These are phyloP conservation scores for Stemphylium vesicarium DNA, from an alignment of 2,329 filamentous ascomycete species.

Conservation along the genomic window DNA sequence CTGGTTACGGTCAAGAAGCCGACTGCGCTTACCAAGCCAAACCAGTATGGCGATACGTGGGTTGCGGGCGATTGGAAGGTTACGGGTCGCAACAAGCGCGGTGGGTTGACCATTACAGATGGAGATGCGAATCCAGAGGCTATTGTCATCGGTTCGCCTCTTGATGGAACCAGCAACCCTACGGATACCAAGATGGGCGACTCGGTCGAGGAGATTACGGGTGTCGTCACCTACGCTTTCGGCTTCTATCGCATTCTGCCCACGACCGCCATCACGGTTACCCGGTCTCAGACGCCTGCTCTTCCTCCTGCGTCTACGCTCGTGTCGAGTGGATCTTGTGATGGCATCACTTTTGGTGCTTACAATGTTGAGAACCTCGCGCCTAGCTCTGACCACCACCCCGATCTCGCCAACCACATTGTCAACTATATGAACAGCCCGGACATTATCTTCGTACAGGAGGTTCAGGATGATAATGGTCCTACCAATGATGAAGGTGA, in stretches of 20 bases:
- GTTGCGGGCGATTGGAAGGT: conserved; percentile 69
- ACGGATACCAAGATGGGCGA: conserved; percentile 69
- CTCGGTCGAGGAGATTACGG: conserved; percentile 68
- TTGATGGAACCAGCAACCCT: conserved; percentile 69
- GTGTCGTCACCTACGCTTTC: conserved; percentile 69
- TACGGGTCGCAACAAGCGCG: conserved; percentile 67
- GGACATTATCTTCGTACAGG: conserved; percentile 72
- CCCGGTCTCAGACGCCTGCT: conserved; percentile 53
- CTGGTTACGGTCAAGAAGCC: conserved; percentile 68
- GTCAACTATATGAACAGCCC: conserved; percentile 68
- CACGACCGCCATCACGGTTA: conserved; percentile 61
- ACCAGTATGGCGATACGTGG: conserved; percentile 72
- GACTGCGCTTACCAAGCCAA: conserved; percentile 65
- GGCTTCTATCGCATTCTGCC: conserved; percentile 75
- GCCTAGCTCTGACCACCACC: conserved; percentile 62
- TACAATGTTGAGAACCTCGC: conserved; percentile 76
- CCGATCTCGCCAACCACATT: conserved; percentile 68
- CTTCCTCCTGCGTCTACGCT: conserved; percentile 61
- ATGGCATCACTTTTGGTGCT: conserved; percentile 66
- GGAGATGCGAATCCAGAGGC: conserved; percentile 72
- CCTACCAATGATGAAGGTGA: conserved; percentile 63
- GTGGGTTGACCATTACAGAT: conserved; percentile 68
- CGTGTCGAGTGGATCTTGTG: conserved; percentile 62
- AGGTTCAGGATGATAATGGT: conserved; percentile 72
- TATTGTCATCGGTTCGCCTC: conserved; percentile 68